phyloP scores from a whole-genome alignment of 257 asterid species.

The Thymus mandschuricus region DNA sequence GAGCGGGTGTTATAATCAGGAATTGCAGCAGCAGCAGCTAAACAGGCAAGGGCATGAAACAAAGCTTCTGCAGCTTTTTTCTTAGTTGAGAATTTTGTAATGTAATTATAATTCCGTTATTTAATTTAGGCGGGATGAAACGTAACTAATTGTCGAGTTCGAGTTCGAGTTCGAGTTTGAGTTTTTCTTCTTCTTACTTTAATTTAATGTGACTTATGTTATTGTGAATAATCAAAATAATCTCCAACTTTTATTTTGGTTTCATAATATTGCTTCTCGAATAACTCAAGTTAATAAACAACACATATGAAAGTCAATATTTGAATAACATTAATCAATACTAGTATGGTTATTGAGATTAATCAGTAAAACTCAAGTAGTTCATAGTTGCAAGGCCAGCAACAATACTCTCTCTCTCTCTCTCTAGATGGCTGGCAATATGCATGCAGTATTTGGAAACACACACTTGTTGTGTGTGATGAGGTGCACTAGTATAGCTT shows the following conservation, averaged over 20 bases:
- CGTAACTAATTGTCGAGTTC: neutral
- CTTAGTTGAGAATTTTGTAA: slow-evolving; percentile 16
- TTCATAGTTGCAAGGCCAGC: too few relatives aligned
- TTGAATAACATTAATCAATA: too few relatives aligned
- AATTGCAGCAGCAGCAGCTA: slow-evolving; percentile 33
- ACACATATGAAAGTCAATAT: too few relatives aligned
- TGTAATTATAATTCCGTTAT: neutral
- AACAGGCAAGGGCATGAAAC: slow-evolving; percentile 31
- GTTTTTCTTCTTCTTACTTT: neutral
- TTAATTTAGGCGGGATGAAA: neutral
- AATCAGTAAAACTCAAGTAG: too few relatives aligned
- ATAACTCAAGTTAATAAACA: too few relatives aligned
- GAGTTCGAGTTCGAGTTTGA: neutral
- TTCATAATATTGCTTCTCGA: too few relatives aligned
- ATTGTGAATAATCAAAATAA: too few relatives aligned
- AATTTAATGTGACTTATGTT: too few relatives aligned
- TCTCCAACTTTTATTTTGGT: too few relatives aligned
- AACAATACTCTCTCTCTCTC: too few relatives aligned
- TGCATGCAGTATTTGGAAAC: slow-evolving; percentile 7
- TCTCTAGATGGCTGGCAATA: neutral
- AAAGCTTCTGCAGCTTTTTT: slow-evolving; percentile 60
- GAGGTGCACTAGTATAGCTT: slow-evolving; percentile 18
- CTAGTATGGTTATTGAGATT: too few relatives aligned
- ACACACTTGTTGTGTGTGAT: neutral
- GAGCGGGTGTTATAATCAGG: slow-evolving; percentile 48